These are phyloP conservation scores for Apophysomyces sp. DNA, from an alignment of 371 early-diverging fungal species.

Conservation along the genomic window DNA sequence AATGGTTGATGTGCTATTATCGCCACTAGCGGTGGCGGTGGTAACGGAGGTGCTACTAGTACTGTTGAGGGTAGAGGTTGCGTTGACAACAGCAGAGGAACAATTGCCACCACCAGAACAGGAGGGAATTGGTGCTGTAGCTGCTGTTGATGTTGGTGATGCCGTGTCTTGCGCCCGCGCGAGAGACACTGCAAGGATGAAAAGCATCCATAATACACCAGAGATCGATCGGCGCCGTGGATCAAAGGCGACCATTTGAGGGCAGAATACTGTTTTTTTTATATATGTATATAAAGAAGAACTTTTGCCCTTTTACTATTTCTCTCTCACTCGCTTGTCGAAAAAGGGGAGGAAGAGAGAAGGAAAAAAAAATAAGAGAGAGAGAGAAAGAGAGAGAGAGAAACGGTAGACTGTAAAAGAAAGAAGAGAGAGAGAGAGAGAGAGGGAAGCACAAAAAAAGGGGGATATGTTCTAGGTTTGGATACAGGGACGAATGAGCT, in stretches of 20 bases:
- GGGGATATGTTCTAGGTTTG: neutral
- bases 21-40: neutral
- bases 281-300: neutral
- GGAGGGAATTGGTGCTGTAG: neutral
- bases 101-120: neutral
- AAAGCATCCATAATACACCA: neutral
- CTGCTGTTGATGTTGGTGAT: neutral
- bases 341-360: neutral
- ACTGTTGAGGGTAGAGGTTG: neutral
- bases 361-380: neutral
- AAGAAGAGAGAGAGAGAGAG: neutral
- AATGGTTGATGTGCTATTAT: neutral
- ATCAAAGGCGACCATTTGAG: neutral
- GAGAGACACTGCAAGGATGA: neutral
- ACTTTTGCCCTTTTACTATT: neutral
- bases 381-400: neutral
- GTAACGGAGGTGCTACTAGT: neutral
- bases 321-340: neutral
- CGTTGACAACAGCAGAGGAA: neutral
- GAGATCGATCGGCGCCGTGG: neutral
- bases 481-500: neutral
- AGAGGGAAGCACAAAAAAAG: neutral
- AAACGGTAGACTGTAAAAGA: slow-evolving; percentile 6
- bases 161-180: slow-evolving; percentile 1
- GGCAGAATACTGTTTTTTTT: neutral